Conservation (phyloP, 352 stramenopile genomes). For the Phytopythium ostracodes region DNA sequence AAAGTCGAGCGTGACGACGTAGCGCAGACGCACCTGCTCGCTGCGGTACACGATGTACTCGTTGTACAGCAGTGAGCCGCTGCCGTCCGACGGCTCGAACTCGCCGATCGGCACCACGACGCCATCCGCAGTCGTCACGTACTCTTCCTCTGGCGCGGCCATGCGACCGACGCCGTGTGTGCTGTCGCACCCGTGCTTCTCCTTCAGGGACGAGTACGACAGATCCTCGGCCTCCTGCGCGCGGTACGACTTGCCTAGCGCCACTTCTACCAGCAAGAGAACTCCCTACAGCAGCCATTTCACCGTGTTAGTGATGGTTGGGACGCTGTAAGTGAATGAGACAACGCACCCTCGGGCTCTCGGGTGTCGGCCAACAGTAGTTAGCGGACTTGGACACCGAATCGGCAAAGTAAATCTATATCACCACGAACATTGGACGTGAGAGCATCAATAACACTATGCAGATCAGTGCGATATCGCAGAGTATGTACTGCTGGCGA, state of each 20-base stretch:
- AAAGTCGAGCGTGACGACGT: conserved; percentile 55
- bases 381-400: conserved; percentile 75
- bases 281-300: conserved; percentile 28
- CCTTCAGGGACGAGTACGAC: conserved; percentile 38
- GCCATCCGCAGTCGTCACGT: conserved; percentile 44
- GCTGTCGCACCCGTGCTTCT: conserved; percentile 36
- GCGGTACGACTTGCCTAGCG: conserved; percentile 41
- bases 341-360: conserved; percentile 39
- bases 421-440: neutral
- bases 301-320: neutral
- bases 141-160: conserved; percentile 34
- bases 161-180: conserved; percentile 53
- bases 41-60: conserved; percentile 73
- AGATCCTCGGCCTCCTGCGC: conserved; percentile 52
- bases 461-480: neutral
- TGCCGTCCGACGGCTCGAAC: conserved; percentile 42
- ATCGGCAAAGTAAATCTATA: conserved; percentile 85
- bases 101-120: conserved; percentile 55
- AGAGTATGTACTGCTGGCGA: neutral
- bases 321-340: neutral
- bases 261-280: conserved; percentile 62
- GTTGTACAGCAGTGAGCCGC: conserved; percentile 63
- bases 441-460: neutral
- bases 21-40: conserved; percentile 63
- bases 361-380: conserved; percentile 74